Base-by-base conservation (phyloP, 2,329 filamentous ascomycete species). In the Sarocladium kiliense region DNA sequence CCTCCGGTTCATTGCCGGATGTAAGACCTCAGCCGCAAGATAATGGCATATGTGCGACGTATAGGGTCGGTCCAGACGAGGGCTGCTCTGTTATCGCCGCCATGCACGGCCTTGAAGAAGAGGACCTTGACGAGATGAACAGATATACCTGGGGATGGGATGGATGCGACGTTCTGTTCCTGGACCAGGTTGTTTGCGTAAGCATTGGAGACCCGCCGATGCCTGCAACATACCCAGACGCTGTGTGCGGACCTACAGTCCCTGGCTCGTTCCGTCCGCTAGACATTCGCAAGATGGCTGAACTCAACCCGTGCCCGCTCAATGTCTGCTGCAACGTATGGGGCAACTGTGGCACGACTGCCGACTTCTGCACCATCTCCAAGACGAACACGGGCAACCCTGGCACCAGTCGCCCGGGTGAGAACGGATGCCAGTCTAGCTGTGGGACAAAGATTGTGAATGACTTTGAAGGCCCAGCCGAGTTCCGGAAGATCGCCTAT, bases 281-380 rank as follows among this genome's bases (percentile, higher is more conserved):
- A 0, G 60, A 65, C 12, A 69, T 66, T n/a, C 67, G 61, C 14
- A 61, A 65, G 18, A 44, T 77, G 3, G 58, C 65, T 0, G 60
- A 64, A 9, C 61, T 80, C 5, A 81, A 79, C 57, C 73, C 69
- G 0, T 81, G 78, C 57, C 73, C 73, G 0, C 63, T 77, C 0
- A 74, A 74, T 25, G 69, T 66, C 1, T 75, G 72, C 59, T 76
- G 73, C 59, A 67, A 70, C 12, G 62, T 66, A 18, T 74, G 72
- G 65, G 77, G 76, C 0, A 67, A 74, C 49, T 80, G 77, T 23
- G 77, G 76, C 4, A 68, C 68, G 1, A 74, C 72, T 0, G 58
- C 59, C 1, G 74, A 74, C 14, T 78, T 77, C 59, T 80, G 76
- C 25, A 65, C 63, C 2, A 58, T 63, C 56, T 61, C 64, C 0